Base-by-base conservation (phyloP, 345 rosid genomes). In the Citrus glauca region DNA sequence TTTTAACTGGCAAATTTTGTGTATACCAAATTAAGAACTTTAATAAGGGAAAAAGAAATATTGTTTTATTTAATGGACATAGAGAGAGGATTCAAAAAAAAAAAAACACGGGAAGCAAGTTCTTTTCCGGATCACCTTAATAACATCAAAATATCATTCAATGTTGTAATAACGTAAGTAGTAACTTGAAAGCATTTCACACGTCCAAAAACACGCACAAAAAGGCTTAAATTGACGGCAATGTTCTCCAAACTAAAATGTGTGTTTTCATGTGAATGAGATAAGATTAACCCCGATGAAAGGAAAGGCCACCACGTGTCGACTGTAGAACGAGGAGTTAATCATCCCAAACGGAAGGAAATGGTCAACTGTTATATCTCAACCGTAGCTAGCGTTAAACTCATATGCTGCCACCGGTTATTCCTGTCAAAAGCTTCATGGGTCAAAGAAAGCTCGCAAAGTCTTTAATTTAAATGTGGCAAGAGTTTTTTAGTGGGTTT, bases 271-370 rank as follows among this genome's bases (percentile, higher is more conserved):
- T 20, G 62, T 75, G 81, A 69, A 82, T 16, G 73, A 76, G 87
- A 84, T 79, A 70, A 84, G 87, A 81, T 77, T 77, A 82, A 77
- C 63, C 72, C 61, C 38, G 33, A 77, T 9, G 71, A 25, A 74
- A 7, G 79, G 81, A 79, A 62, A 77, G 65, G 38, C 73, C 42
- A 77, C 83, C 87, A 77, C 81, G 75, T 82, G 83, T 81, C 79
- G 28, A 22, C 75, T 20, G 76, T 20, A 57, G 73, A 81, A 76
- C 73, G 74, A 28, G 67, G 59, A 40, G 76, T 75, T 80, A 80
- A 78, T 81, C 78, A 78, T 71, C 80, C 76, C 67, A 48, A 53
- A 50, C 69, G 84, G 73, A 79, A 74, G 78, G 87, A 84, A 81
- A 77, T 73, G 81, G 77, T 81, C 77, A 63, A 72, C 48, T 13